Percentiles rank a stretch among this genome's conserved stretches.
phyloP scores from a whole-genome alignment of 192 early-diverging fungal genomes.

The Umbelopsis vinacea region DNA sequence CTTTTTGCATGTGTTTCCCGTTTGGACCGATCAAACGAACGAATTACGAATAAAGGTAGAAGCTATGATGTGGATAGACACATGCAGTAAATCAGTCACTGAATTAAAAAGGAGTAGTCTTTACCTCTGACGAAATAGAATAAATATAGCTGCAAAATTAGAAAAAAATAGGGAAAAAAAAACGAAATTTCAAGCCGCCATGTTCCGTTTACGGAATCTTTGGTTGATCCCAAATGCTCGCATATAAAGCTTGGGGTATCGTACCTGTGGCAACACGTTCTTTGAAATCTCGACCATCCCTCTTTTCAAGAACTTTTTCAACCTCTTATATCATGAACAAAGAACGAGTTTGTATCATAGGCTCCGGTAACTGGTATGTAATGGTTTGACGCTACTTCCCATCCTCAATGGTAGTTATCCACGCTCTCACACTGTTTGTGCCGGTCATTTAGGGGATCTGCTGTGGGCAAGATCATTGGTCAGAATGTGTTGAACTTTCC shows the following conservation, averaged over 20 bases:
- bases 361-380: constrained; percentile 91
- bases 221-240: constrained; percentile 12
- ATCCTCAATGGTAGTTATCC: not conserved
- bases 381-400: not conserved
- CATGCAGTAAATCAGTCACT: too few species aligned
- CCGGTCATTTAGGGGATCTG: constrained; percentile 75
- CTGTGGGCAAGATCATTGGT: constrained; percentile 89
- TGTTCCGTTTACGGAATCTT: constrained; percentile 17
- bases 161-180: constrained; percentile 17
- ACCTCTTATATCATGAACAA: constrained; percentile 29
- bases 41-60: not conserved
- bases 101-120: too few species aligned
- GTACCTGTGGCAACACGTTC: constrained; percentile 9
- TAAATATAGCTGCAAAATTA: not conserved
- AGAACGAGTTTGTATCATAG: constrained; percentile 90
- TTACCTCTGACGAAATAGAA: not conserved
- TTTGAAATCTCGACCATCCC: constrained; percentile 2
- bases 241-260: constrained; percentile 13
- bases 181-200: constrained; percentile 4
- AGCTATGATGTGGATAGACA: not conserved
- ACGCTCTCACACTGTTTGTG: not conserved
- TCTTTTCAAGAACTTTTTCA: constrained; percentile 15
- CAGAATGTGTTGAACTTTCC: constrained; percentile 71
- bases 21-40: not conserved
- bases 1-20: not conserved